Percentiles rank a stretch among this genome's conserved stretches.
Evolutionary conservation across 768 basidiomycete species (phyloP).

Genomic region (Kwoniella pini): DNA sequence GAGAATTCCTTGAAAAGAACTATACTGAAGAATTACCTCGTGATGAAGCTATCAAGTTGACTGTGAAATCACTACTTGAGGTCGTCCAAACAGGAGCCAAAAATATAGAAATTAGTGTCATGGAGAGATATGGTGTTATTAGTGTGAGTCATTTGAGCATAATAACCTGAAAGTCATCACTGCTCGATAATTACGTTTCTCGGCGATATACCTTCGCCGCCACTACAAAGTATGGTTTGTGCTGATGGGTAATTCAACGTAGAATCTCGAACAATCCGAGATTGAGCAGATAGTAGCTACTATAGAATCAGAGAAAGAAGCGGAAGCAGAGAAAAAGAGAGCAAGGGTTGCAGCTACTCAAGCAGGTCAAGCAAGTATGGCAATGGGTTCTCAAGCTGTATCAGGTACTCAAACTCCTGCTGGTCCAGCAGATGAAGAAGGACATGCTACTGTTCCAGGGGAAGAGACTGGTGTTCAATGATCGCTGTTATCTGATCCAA

Average conservation of each 20-base stretch:
- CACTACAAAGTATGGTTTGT: not conserved
- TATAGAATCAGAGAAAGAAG: slow-evolving; percentile 96
- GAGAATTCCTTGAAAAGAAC: slow-evolving; percentile 98
- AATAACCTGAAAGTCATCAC: too few species aligned
- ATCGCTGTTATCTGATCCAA: not conserved
- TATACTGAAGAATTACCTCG: slow-evolving; percentile 85
- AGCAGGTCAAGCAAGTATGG: slow-evolving; percentile 49
- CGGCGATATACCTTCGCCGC: too few species aligned
- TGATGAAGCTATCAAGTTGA: slow-evolving; percentile 90
- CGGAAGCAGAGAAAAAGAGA: slow-evolving; percentile 94
- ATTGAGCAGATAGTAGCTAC: slow-evolving; percentile 89
- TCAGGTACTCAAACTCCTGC: slow-evolving; percentile 23
- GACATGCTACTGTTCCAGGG: slow-evolving; percentile 29
- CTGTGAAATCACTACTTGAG: slow-evolving; percentile 91
- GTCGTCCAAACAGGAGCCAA: slow-evolving; percentile 99
- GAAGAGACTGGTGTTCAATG: slow-evolving; percentile 40
- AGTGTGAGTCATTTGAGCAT: slow-evolving; percentile 70
- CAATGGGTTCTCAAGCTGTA: slow-evolving; percentile 29
- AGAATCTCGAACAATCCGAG: slow-evolving; percentile 84
- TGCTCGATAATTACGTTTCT: too few species aligned
- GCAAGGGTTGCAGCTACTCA: slow-evolving; percentile 80
- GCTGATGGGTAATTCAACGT: slow-evolving; percentile 4
- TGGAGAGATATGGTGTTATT: slow-evolving; percentile 92
- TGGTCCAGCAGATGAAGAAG: slow-evolving; percentile 14
- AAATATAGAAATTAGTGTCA: slow-evolving; percentile 98